phyloP scores from a whole-genome alignment of 2,329 filamentous ascomycete species.

The Domatiomyces catenatus region DNA sequence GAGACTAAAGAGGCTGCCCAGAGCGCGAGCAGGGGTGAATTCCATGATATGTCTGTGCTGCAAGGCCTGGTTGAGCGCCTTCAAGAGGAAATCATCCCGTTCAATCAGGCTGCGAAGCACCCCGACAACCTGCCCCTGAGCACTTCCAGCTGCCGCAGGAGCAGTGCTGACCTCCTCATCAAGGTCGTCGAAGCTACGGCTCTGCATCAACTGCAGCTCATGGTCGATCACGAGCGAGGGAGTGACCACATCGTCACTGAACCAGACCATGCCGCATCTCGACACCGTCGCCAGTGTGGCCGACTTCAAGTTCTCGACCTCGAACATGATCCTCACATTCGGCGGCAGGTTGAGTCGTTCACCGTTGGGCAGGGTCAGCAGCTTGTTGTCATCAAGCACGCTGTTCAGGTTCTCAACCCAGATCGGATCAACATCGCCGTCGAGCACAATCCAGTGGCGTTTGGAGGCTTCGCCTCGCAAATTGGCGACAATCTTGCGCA shows the following conservation, averaged over 20 bases:
- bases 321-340: slow-evolving; percentile 99
- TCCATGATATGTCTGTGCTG: slow-evolving; percentile 95
- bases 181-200: slow-evolving; percentile 78
- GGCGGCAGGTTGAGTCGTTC: slow-evolving; percentile 87
- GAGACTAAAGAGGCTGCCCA: slow-evolving; percentile 87
- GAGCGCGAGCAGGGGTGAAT: slow-evolving; percentile 75
- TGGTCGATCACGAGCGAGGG: slow-evolving; percentile 83
- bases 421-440: slow-evolving; percentile 96
- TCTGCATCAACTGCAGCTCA: slow-evolving; percentile 71
- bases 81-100: slow-evolving; percentile 64
- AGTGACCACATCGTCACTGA: slow-evolving; percentile 93
- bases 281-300: slow-evolving; percentile 96
- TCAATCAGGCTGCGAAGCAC: slow-evolving; percentile 61
- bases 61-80: slow-evolving; percentile 59
- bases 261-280: slow-evolving; percentile 99
- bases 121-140: slow-evolving; percentile 66
- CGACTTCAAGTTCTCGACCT: slow-evolving; percentile 95
- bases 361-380: slow-evolving; percentile 91
- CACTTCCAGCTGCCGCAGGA: slow-evolving; percentile 60
- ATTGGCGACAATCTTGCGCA: slow-evolving; percentile 97
- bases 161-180: slow-evolving; percentile 79
- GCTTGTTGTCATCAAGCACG: slow-evolving; percentile 96
- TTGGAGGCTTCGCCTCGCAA: slow-evolving; percentile 92
- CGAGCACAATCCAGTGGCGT: slow-evolving; percentile 98
- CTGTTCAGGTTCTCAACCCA: slow-evolving; percentile 99